Base-by-base conservation (phyloP, 306 rosid genomes). In the Dicorynia guianensis region DNA sequence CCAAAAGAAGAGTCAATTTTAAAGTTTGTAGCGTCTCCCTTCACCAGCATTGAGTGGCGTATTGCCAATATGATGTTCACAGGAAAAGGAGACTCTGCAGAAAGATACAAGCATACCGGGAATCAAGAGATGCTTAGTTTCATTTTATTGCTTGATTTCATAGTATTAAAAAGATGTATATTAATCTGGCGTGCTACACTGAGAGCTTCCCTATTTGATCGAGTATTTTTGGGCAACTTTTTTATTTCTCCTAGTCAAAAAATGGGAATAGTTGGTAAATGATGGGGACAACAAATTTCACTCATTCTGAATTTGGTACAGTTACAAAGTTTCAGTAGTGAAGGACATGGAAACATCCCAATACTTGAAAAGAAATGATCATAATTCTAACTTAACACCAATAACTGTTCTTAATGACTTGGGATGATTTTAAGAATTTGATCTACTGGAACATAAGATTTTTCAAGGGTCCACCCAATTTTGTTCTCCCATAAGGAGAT, bases 401-500 rank as follows among this genome's bases (percentile, higher is more conserved):
- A 49, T 9, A 17, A 65, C 33, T 47, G 11, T 5, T 47, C 25
- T 55, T 11, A 79, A 1, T 25, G 30, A 84, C 93, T 82, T 8
- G 67, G 20, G 8, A 88, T 85, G 5, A 77, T 43, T 65, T 85
- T 81, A 0, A 85, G 85, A 67, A 88, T 52, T 67, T 83, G 13
- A 79, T 83, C 87, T 43, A 76, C 88, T 0, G 81, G 11, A 40
- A 81, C 35, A 17, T 74, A 79, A n/a, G 13, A 80, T 20, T 54
- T 87, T 42, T 86, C 80, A 3, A 86, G 76, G 43, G 63, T 70
- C 18, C 74, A 74, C 1, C 87, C 87, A 14, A 86, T 83, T 36
- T 86, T 83, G 7, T 70, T 80, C 85, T 86, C 87, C 87, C 89
- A 86, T 46, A 86, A 12, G 13, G 85, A 17, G 0, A 86, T 5